Percentiles rank a stretch among this genome's conserved stretches.
phyloP scores from a whole-genome alignment of 2,329 filamentous ascomycete species.

The Colletotrichum eleusines region DNA sequence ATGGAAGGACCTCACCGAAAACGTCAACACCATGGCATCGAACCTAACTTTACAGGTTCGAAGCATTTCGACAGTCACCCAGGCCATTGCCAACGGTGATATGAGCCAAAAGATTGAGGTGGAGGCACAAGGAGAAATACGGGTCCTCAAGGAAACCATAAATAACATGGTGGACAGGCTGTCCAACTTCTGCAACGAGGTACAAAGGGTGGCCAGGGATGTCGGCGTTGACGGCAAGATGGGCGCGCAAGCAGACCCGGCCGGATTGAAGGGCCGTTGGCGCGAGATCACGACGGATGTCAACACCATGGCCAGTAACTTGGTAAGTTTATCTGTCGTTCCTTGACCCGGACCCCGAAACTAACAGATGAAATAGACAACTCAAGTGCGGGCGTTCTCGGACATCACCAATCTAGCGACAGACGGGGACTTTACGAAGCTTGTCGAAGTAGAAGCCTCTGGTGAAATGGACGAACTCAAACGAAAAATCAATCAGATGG shows the following conservation, averaged over 20 bases:
- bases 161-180: slow-evolving; percentile 98
- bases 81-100: slow-evolving; percentile 94
- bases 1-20: slow-evolving; percentile 96
- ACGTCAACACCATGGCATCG: slow-evolving; percentile 82
- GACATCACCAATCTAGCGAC: slow-evolving; percentile 99
- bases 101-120: slow-evolving; percentile 97
- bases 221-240: slow-evolving; percentile 98
- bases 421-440: slow-evolving; percentile 95
- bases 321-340: slow-evolving; percentile 56
- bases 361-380: slow-evolving; percentile 73
- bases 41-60: slow-evolving; percentile 82
- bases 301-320: slow-evolving; percentile 86
- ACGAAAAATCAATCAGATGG: slow-evolving; percentile 99
- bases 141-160: slow-evolving; percentile 94
- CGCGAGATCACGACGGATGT: slow-evolving; percentile 98
- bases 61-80: slow-evolving; percentile 93
- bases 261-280: slow-evolving; percentile 93
- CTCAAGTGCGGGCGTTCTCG: slow-evolving; percentile 96
- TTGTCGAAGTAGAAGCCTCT: slow-evolving; percentile 96
- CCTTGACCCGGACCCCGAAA: slow-evolving; percentile 40
- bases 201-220: slow-evolving; percentile 95
- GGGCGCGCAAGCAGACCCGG: slow-evolving; percentile 95
- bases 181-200: slow-evolving; percentile 95
- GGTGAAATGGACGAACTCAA: slow-evolving; percentile 99
- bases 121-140: slow-evolving; percentile 93